These are phyloP conservation scores for Chlamydomonas sp. DNA, from an alignment of 139 green algal genomes.

Conservation along the genomic window DNA sequence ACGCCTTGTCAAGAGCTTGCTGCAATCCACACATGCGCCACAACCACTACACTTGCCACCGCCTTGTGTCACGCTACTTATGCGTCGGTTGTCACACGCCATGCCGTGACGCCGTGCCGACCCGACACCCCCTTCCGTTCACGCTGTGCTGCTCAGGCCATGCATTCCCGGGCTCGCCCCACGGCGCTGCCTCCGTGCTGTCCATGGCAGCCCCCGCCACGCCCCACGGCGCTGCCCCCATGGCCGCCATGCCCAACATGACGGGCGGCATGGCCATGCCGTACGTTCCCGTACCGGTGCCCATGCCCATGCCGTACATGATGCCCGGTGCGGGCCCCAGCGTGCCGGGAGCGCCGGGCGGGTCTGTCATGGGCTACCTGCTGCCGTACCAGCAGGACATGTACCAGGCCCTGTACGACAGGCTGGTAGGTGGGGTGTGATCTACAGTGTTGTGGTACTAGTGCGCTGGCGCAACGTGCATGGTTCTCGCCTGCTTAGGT, in stretches of 20 bases:
- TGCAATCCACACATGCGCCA: too few species aligned
- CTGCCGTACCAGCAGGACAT: slow-evolving; percentile 50
- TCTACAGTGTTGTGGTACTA: too few species aligned
- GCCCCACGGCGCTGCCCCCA: background rate
- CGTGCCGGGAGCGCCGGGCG: background rate
- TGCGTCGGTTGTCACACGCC: too few species aligned
- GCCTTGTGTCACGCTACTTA: too few species aligned
- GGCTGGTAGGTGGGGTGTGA: background rate
- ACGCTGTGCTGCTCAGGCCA: background rate
- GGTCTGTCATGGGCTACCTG: slow-evolving; percentile 47
- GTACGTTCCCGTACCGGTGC: slow-evolving; percentile 5
- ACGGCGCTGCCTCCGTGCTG: background rate
- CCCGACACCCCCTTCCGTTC: too few species aligned
- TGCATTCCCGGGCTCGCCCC: background rate
- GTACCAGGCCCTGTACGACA: slow-evolving; percentile 35
- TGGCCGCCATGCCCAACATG: background rate
- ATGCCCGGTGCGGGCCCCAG: slow-evolving; percentile 1
- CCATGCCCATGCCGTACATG: slow-evolving; percentile 43
- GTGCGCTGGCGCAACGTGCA: too few species aligned
- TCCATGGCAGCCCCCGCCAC: background rate
- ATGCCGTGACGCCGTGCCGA: too few species aligned
- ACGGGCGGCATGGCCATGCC: background rate
- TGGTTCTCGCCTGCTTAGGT: too few species aligned
- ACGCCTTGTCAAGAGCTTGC: too few species aligned
- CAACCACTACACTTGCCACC: too few species aligned